Percentiles rank a stretch among this genome's conserved stretches.
Evolutionary conservation across 768 basidiomycete species (phyloP).

Genomic region (Rubroboletus pulcherrimus): DNA sequence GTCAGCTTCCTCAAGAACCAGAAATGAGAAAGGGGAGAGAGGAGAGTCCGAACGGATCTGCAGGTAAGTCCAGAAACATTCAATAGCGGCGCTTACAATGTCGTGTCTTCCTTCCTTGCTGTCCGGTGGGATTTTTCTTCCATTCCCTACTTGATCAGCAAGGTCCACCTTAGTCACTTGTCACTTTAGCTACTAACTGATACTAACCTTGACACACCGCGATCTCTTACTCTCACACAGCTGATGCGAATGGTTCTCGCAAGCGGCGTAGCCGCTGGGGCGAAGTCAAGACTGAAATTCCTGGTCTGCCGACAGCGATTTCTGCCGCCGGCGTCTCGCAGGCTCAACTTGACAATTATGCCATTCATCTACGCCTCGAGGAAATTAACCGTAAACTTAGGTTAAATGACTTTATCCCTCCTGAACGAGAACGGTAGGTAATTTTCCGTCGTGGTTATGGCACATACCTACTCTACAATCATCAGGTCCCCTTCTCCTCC

Average conservation of each 20-base stretch:
- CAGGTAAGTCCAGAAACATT: constrained; percentile 63
- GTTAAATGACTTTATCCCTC: constrained; percentile 92
- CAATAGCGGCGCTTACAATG: constrained; percentile 36
- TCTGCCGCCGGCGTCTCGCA: constrained; percentile 91
- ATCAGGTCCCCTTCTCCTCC: constrained; percentile 91
- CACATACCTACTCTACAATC: constrained; percentile 13
- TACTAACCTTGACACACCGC: constrained; percentile 55
- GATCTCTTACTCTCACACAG: constrained; percentile 48
- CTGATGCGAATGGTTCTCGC: constrained; percentile 81
- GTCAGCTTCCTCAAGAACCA: constrained; percentile 51
- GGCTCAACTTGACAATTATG: constrained; percentile 96
- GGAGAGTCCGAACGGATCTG: constrained; percentile 63
- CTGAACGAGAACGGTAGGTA: constrained; percentile 81
- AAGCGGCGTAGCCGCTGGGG: constrained; percentile 99
- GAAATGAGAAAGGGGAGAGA: constrained; percentile 65
- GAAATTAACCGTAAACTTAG: constrained; percentile 96
- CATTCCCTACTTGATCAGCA: constrained; percentile 29
- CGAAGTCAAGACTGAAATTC: constrained; percentile 86
- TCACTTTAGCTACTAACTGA: constrained; percentile 37
- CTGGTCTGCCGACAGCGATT: constrained; percentile 92
- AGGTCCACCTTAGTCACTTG: constrained; percentile 30
- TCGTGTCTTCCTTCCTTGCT: constrained; percentile 36
- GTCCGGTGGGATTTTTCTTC: constrained; percentile 29
- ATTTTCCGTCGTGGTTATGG: background rate
- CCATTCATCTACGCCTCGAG: constrained; percentile 91